Conservation (phyloP, 176 grass and related monocot genomes). For the Melocanna baccifera region DNA sequence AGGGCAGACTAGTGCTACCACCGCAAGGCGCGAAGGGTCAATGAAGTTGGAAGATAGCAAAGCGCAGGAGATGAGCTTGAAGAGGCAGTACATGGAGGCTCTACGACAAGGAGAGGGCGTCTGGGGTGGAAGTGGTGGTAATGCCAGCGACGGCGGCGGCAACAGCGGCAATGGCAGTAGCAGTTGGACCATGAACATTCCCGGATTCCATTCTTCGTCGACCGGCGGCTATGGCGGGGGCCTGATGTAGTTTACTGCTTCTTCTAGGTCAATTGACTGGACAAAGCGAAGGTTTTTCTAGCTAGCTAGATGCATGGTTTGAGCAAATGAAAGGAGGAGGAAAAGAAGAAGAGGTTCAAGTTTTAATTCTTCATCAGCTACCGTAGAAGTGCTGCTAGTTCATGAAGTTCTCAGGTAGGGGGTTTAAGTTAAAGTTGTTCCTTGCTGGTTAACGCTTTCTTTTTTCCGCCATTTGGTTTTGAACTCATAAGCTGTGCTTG, state of each 20-base stretch:
- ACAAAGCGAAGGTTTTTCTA: not conserved
- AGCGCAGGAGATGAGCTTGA: slow-evolving; percentile 43
- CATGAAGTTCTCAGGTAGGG: slow-evolving; percentile 49
- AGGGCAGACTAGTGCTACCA: slow-evolving; percentile 26
- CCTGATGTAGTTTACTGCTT: slow-evolving; percentile 25
- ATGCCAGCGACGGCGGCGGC: not conserved
- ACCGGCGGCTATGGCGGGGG: slow-evolving; percentile 26
- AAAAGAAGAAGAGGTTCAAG: slow-evolving; percentile 8
- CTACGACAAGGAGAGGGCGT: slow-evolving; percentile 42
- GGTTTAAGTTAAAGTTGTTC: slow-evolving; percentile 40
- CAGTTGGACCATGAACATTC: slow-evolving; percentile 64
- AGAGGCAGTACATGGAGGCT: slow-evolving; percentile 53
- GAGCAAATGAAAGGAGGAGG: slow-evolving; percentile 6
- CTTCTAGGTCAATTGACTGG: not conserved
- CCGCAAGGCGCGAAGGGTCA: slow-evolving; percentile 41
- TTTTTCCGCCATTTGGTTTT: slow-evolving; percentile 37
- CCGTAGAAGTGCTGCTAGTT: slow-evolving; percentile 30
- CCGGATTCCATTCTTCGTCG: slow-evolving; percentile 60
- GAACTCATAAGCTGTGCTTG: slow-evolving; percentile 38
- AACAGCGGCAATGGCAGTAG: slow-evolving; percentile 19
- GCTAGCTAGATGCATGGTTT: slow-evolving; percentile 7
- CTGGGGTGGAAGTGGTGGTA: slow-evolving; percentile 40
- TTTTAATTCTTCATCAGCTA: slow-evolving; percentile 25
- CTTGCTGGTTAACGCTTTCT: slow-evolving; percentile 32
- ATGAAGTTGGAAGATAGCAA: slow-evolving; percentile 51